These are phyloP conservation scores for Didymella glomerata DNA, from an alignment of 2,329 filamentous ascomycete genomes.

Conservation along the genomic window DNA sequence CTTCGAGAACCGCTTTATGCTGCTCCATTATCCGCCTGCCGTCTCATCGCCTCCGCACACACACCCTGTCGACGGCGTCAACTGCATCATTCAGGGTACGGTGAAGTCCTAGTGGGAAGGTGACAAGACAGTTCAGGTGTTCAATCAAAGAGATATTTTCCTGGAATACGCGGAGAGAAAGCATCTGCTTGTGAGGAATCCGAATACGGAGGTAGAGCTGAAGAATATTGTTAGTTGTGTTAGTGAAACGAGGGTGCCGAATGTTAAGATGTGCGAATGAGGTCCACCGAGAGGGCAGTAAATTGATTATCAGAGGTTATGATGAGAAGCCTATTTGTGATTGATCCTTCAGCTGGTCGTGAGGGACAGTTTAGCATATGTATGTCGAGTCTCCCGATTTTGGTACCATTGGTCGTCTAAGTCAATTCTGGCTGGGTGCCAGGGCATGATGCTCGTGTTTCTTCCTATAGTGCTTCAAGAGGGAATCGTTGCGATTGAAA, in stretches of 20 bases:
- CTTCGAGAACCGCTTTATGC: not conserved
- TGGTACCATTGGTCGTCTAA: too few relatives aligned
- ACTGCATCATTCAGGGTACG: not conserved
- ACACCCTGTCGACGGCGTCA: not conserved
- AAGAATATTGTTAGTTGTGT: not conserved
- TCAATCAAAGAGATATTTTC: not conserved
- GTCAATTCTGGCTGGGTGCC: too few relatives aligned
- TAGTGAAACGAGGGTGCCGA: not conserved
- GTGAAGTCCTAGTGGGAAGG: not conserved
- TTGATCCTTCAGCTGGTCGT: too few relatives aligned
- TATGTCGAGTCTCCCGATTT: too few relatives aligned
- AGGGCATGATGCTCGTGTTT: too few relatives aligned
- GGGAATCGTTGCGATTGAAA: too few relatives aligned
- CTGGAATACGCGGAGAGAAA: not conserved
- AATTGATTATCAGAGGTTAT: too few relatives aligned
- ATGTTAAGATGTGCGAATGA: not conserved
- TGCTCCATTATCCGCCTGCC: not conserved
- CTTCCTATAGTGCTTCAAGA: too few relatives aligned
- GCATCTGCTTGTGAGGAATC: not conserved
- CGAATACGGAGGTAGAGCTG: not conserved
- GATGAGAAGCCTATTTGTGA: too few relatives aligned
- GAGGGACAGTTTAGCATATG: too few relatives aligned
- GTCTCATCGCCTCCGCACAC: not conserved
- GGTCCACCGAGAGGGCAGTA: too few relatives aligned
- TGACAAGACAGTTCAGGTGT: not conserved